These are phyloP conservation scores for Phylloporus sp. DNA, from an alignment of 768 basidiomycete genomes.

Conservation along the genomic window DNA sequence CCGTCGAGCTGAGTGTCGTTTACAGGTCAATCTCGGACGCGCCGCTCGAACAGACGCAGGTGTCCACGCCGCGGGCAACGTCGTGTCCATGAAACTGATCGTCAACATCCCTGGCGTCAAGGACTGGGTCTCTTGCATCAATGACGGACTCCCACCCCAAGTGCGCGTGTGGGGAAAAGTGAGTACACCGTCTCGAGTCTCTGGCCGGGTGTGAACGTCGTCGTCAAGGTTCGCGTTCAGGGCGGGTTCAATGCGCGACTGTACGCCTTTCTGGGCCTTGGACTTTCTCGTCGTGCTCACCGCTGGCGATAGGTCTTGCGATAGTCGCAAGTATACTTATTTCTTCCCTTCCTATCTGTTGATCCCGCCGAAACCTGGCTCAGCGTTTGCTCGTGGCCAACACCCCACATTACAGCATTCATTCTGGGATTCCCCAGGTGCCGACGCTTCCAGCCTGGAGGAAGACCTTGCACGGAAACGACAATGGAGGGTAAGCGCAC, in stretches of 20 bases:
- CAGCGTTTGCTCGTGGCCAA: constrained; percentile 50
- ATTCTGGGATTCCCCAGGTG: constrained; percentile 54
- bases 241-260: constrained; percentile 79
- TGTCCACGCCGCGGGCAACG: constrained; percentile 94
- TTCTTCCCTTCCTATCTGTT: constrained; percentile 92
- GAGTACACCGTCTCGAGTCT: constrained; percentile 27
- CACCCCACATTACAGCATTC: constrained; percentile 38
- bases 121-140: constrained; percentile 69
- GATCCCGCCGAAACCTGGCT: constrained; percentile 80
- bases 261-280: constrained; percentile 35
- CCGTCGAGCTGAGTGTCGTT: neutral
- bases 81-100: constrained; percentile 91
- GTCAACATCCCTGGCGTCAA: constrained; percentile 62
- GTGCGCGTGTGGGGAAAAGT: constrained; percentile 92
- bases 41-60: constrained; percentile 97
- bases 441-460: constrained; percentile 39
- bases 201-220: neutral
- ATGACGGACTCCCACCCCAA: constrained; percentile 83
- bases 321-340: constrained; percentile 96
- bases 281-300: constrained; percentile 3
- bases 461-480: constrained; percentile 66
- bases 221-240: constrained; percentile 56
- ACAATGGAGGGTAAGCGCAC: constrained; percentile 57
- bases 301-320: constrained; percentile 59
- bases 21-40: constrained; percentile 73